Conservation (phyloP, 345 rosid genomes). For the Microthlaspi erraticum region DNA sequence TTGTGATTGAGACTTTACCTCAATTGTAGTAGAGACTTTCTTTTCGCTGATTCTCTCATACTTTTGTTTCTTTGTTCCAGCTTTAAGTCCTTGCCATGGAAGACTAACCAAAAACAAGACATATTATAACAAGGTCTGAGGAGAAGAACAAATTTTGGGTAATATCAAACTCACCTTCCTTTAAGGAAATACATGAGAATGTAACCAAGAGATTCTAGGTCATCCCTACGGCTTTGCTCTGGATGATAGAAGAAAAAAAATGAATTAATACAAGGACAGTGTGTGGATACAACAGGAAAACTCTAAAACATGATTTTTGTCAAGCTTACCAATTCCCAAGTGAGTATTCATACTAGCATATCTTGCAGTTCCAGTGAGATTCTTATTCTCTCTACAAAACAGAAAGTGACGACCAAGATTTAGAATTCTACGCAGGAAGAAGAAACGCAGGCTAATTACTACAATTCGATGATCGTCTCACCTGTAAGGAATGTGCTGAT, state of each 20-base stretch:
- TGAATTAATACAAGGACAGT: background rate
- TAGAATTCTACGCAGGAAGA: background rate
- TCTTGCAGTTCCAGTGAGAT: slow-evolving; percentile 98
- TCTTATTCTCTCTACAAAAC: slow-evolving; percentile 83
- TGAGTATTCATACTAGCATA: slow-evolving; percentile 99
- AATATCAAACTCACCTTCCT: slow-evolving; percentile 78
- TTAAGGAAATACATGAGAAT: slow-evolving; percentile 93
- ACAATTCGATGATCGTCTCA: slow-evolving; percentile 27
- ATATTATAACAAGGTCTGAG: slow-evolving; percentile 9
- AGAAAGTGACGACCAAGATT: background rate
- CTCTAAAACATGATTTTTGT: background rate
- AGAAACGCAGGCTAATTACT: background rate
- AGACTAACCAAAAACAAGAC: slow-evolving; percentile 61
- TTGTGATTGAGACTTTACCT: slow-evolving; percentile 45
- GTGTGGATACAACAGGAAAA: background rate
- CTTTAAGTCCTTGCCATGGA: slow-evolving; percentile 99
- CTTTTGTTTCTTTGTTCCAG: slow-evolving; percentile 97
- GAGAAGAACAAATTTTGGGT: slow-evolving; percentile 12
- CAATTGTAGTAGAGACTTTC: slow-evolving; percentile 87
- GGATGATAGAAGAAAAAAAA: background rate
- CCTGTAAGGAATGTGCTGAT: slow-evolving; percentile 95
- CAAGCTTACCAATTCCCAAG: slow-evolving; percentile 85
- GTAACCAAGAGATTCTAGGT: slow-evolving; percentile 96
- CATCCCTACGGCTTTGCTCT: slow-evolving; percentile 99
- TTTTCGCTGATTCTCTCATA: slow-evolving; percentile 97